phyloP scores from a whole-genome alignment of 2,329 filamentous ascomycete genomes.

The Metarhizium guizhouense region DNA sequence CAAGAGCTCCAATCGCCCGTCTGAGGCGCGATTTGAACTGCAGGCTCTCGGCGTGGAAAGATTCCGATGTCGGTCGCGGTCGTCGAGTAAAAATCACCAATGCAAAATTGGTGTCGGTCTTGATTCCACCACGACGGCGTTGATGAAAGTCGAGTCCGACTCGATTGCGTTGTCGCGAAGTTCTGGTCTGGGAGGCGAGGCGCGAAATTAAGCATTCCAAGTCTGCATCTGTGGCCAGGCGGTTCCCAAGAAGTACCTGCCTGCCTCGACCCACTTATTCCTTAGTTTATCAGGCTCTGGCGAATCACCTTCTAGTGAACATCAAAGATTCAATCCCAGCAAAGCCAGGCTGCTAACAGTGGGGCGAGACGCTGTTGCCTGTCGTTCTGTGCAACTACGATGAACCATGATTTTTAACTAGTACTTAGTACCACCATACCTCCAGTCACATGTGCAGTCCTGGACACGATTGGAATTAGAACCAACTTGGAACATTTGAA shows the following conservation, averaged over 20 bases:
- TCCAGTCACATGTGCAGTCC: no score
- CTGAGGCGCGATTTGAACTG: neutral
- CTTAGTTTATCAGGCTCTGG: no score
- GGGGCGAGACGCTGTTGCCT: no score
- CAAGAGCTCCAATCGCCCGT: neutral
- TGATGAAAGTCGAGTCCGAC: neutral
- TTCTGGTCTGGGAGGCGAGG: neutral
- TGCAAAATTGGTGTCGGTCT: neutral
- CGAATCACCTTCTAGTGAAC: no score
- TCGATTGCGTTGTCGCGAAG: constrained; percentile 1
- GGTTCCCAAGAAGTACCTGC: neutral
- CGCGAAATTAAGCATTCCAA: neutral
- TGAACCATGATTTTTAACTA: no score
- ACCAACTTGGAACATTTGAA: no score
- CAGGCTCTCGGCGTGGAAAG: neutral
- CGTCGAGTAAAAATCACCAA: neutral
- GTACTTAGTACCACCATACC: no score
- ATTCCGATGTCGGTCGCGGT: neutral
- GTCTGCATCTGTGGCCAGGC: neutral
- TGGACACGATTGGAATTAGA: no score
- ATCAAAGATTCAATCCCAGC: no score
- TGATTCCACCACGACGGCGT: neutral
- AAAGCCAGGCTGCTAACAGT: no score
- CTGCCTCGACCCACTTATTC: no score
- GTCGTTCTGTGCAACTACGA: no score